A percentile compares a stretch with the other conserved stretches of the same genome.
phyloP scores from a whole-genome alignment of 805 yeast genomes.

The Candida ortonii region DNA sequence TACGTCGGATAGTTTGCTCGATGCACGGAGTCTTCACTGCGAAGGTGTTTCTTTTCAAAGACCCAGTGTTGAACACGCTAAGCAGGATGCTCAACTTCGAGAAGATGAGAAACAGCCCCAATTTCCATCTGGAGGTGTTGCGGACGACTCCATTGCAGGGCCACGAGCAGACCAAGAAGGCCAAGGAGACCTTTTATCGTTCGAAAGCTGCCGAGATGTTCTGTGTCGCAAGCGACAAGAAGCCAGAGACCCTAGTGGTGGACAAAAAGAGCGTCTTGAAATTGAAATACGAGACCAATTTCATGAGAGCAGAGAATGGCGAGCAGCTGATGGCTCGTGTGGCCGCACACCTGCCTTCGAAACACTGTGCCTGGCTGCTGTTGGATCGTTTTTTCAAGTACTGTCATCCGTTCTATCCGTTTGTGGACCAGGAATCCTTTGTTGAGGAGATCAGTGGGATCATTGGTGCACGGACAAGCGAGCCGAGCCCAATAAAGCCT shows the following conservation, averaged over 20 bases:
- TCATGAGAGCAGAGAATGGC: no score
- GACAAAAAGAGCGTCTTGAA: no score
- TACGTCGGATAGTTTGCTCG: background rate
- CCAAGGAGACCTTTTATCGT: constrained; percentile 4
- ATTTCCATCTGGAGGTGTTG: constrained; percentile 11
- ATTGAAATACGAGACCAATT: no score
- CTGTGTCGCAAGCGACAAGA: constrained; percentile 1
- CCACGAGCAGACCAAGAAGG: background rate
- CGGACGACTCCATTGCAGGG: constrained; percentile 15
- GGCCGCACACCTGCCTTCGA: constrained; percentile 34
- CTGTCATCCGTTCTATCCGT: constrained; percentile 49
- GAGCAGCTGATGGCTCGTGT: no score
- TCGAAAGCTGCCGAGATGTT: no score
- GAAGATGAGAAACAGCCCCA: constrained; percentile 4
- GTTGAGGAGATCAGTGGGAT: constrained; percentile 29
- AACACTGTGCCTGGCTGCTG: constrained; percentile 39
- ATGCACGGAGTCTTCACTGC: constrained; percentile 13
- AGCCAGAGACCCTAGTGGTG: background rate
- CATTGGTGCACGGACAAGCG: constrained; percentile 33
- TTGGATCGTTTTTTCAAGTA: constrained; percentile 41
- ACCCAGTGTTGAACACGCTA: constrained; percentile 13
- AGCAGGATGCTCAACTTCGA: constrained; percentile 3
- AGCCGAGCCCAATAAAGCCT: constrained; percentile 30
- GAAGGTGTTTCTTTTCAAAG: constrained; percentile 8
- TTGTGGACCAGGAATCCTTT: constrained; percentile 39